Percentiles rank a stretch among this genome's conserved stretches.
These are phyloP conservation scores for Globisporangium cylindrosporum DNA, from an alignment of 352 stramenopile genomes.

Conservation along the genomic window DNA sequence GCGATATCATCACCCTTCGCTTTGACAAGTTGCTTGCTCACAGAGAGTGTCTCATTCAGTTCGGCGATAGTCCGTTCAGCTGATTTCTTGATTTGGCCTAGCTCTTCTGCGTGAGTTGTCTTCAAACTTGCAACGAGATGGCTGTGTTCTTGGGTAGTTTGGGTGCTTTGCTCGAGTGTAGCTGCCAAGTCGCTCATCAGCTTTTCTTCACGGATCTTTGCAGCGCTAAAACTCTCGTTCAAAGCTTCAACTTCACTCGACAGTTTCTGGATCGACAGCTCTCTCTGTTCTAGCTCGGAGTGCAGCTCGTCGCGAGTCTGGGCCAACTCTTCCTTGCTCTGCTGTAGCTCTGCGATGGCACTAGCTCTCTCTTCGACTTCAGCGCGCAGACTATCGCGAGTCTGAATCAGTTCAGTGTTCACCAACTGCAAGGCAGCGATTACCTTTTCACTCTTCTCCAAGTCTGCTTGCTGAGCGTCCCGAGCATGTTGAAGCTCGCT, in stretches of 20 bases:
- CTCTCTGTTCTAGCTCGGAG: neutral
- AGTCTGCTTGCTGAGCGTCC: neutral
- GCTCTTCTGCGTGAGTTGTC: neutral
- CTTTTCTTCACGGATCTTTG: neutral
- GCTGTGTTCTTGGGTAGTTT: neutral
- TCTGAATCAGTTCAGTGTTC: neutral
- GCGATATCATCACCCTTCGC: constrained; percentile 11
- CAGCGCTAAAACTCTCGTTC: neutral
- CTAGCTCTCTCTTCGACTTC: neutral
- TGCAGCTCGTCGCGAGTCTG: neutral
- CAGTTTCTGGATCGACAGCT: neutral
- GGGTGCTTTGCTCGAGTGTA: neutral
- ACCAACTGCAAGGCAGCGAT: neutral
- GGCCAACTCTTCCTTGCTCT: neutral
- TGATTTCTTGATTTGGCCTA: constrained; percentile 20
- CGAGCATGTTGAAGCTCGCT: neutral
- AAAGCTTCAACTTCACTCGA: constrained; percentile 1
- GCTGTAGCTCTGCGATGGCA: constrained; percentile 2
- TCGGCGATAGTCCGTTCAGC: neutral
- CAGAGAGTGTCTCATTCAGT: neutral
- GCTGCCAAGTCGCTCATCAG: neutral
- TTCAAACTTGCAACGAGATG: constrained; percentile 10
- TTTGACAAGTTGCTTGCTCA: neutral
- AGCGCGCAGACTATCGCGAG: constrained; percentile 3
- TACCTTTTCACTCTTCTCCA: neutral